Evolutionary conservation across 2,329 filamentous ascomycete genomes (phyloP).

Genomic region (Stachybotrys chartarum): DNA sequence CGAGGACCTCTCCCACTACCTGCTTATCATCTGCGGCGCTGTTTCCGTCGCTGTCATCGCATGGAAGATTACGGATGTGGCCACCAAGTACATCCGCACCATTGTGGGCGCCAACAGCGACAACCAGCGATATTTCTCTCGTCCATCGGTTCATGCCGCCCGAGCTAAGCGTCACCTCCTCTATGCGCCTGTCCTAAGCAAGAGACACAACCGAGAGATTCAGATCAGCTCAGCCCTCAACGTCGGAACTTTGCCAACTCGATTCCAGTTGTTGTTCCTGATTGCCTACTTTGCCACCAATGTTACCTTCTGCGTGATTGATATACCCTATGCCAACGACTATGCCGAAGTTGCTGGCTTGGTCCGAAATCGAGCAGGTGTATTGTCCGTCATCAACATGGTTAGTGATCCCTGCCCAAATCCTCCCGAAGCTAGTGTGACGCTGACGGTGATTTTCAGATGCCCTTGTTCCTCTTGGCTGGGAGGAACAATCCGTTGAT

Average conservation of each 20-base stretch:
- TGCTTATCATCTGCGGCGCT: slow-evolving; percentile 56
- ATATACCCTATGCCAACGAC: slow-evolving; percentile 50
- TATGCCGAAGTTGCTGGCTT: slow-evolving; percentile 37
- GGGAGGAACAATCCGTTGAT: slow-evolving; percentile 76
- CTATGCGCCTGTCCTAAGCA: slow-evolving; percentile 56
- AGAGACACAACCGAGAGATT: slow-evolving; percentile 59
- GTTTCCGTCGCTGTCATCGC: slow-evolving; percentile 56
- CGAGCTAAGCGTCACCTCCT: slow-evolving; percentile 67
- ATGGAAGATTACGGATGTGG: slow-evolving; percentile 56
- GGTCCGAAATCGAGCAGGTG: slow-evolving; percentile 61
- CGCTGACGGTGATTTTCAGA: slow-evolving; percentile 17
- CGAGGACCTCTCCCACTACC: slow-evolving; percentile 50
- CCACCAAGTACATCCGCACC: slow-evolving; percentile 63
- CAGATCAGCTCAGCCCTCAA: slow-evolving; percentile 50
- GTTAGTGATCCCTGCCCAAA: slow-evolving; percentile 22
- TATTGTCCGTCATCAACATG: slow-evolving; percentile 70
- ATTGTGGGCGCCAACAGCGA: slow-evolving; percentile 73
- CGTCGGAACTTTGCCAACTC: slow-evolving; percentile 52
- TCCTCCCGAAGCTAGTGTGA: not conserved
- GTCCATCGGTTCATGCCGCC: slow-evolving; percentile 44
- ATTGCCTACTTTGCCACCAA: slow-evolving; percentile 50
- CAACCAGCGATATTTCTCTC: slow-evolving; percentile 70
- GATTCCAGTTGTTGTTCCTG: slow-evolving; percentile 52
- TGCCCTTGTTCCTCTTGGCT: slow-evolving; percentile 66
- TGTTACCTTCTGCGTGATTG: slow-evolving; percentile 58